Evolutionary conservation across 441 rosid genomes (phyloP), one percentile per base, ranked within the genome.

Genomic region (Erysimum cheiri): DNA sequence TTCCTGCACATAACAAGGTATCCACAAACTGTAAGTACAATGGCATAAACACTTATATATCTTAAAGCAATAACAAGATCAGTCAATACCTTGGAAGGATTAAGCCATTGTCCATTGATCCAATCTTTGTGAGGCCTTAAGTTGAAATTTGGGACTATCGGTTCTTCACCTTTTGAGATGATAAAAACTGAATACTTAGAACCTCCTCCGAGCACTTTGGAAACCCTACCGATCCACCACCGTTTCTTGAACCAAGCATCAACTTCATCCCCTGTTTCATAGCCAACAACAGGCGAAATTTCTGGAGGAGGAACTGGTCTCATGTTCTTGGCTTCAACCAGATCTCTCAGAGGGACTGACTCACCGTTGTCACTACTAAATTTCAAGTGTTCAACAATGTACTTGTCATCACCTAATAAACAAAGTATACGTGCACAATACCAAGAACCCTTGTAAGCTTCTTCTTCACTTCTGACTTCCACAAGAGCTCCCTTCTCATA

Each of bases 161-260:
- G 12, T 19, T 78, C 80, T 69, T 80, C 81, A 43, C 60, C 39
- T 1, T 55, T 56, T 4, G 52, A 54, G 46, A 67, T 57, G 52
- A 83, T 65, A 60, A 74, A 62, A 41, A 83, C 73, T 10, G 57
- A 7, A 37, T 71, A 80, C 41, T n/a, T 72, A 0, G 62, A 62
- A 53, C 72, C 67, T n/a, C 36, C 2, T 5, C 19, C 40, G 3
- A 78, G 72, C 3, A 74, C 81, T 62, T 65, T 59, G 2, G 71
- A 78, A 67, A 83, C 67, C 33, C 69, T 64, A 24, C 84, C 77
- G 0, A 33, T 70, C 87, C 87, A 83, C 84, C 87, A 83, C 26
- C 84, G 74, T 2, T 74, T 73, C 37, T 83, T 80, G 64, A 78
- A 79, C 84, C 83, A 81, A 44, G 71, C 77, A 72, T 83, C 87